Conservation (phyloP, 306 rosid species). For the Vigna radiata region DNA sequence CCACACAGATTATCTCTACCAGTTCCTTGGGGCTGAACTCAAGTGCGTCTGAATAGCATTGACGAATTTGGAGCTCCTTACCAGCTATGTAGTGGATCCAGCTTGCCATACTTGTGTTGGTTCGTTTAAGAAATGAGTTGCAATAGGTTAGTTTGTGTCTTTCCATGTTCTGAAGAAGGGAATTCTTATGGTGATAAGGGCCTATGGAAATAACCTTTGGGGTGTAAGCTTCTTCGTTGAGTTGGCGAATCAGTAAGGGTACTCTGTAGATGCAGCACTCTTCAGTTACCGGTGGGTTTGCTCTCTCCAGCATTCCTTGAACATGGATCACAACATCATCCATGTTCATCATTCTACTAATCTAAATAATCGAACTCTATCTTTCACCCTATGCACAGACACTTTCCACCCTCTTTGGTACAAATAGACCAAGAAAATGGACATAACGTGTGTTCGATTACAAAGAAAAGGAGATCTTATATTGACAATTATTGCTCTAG, state of each 20-base stretch:
- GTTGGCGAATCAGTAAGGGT: conserved; percentile 35
- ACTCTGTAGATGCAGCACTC: conserved; percentile 48
- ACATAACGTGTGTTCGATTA: no score
- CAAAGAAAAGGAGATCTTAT: no score
- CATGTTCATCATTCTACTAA: not conserved
- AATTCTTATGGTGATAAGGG: conserved; percentile 35
- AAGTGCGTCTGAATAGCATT: not conserved
- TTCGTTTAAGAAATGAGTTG: conserved; percentile 5
- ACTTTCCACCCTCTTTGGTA: no score
- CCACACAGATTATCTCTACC: conserved; percentile 39
- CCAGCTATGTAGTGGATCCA: not conserved
- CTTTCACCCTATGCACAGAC: no score
- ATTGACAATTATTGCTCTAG: no score
- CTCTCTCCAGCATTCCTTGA: not conserved
- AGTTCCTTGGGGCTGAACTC: not conserved
- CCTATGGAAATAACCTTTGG: conserved; percentile 54
- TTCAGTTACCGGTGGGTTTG: not conserved
- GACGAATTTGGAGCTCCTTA: not conserved
- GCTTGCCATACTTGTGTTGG: accelerated
- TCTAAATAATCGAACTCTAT: not conserved
- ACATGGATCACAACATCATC: not conserved
- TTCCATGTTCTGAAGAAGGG: conserved; percentile 37
- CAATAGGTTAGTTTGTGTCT: conserved; percentile 27
- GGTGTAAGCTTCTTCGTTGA: conserved; percentile 45
- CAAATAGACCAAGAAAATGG: no score